These are phyloP conservation scores for Cardamine occulta DNA, from an alignment of 345 rosid genomes.

Conservation along the genomic window DNA sequence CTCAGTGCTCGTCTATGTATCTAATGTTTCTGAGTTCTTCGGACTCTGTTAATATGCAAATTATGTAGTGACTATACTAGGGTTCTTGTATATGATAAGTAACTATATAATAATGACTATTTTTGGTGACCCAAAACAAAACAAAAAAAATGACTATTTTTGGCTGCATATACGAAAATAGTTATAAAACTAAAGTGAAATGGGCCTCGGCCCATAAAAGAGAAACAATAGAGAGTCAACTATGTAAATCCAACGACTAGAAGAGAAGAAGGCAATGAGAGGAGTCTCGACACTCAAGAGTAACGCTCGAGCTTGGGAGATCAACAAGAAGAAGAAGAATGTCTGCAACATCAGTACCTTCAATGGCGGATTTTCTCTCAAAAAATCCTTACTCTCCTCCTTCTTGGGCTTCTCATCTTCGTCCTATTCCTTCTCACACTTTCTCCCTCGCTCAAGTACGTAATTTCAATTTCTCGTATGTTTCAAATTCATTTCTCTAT, in stretches of 20 bases:
- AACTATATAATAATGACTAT: too few species aligned
- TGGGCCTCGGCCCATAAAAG: slow-evolving; percentile 21
- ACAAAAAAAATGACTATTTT: background rate
- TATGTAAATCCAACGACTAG: background rate
- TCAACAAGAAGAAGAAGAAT: slow-evolving; percentile 17
- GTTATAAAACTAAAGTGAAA: background rate
- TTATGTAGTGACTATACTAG: too few species aligned
- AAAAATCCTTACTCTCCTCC: slow-evolving; percentile 64
- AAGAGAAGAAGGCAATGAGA: slow-evolving; percentile 6
- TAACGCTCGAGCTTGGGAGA: slow-evolving; percentile 2
- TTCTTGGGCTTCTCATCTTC: slow-evolving; percentile 76
- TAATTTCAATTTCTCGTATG: background rate
- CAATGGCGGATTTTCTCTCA: slow-evolving; percentile 56
- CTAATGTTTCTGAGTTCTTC: too few species aligned
- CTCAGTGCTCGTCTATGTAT: background rate
- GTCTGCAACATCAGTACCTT: slow-evolving; percentile 41
- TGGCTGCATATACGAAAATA: background rate
- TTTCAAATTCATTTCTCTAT: background rate
- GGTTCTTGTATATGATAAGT: too few species aligned
- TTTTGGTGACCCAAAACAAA: too few species aligned
- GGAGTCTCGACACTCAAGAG: slow-evolving; percentile 17
- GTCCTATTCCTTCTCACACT: slow-evolving; percentile 58
- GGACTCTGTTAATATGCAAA: too few species aligned
- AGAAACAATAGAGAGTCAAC: slow-evolving; percentile 5
- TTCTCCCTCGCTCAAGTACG: slow-evolving; percentile 75